phyloP scores from a whole-genome alignment of 78 protist species.

The Corallochytrium limacisporum region DNA sequence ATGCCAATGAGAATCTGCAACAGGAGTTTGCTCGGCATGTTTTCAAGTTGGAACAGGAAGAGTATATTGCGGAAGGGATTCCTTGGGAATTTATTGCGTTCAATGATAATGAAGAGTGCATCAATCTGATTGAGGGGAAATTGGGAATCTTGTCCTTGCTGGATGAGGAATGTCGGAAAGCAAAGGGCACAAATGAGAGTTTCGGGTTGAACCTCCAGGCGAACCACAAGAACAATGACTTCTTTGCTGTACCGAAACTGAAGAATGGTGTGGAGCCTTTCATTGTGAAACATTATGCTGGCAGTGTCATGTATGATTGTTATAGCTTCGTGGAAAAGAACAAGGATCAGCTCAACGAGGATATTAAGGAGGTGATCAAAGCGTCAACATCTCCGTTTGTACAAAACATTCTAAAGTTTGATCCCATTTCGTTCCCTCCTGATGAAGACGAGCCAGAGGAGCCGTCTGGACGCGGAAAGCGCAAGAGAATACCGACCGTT shows the following conservation, averaged over 20 bases:
- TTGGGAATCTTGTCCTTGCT: constrained; percentile 3
- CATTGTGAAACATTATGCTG: constrained; percentile 41
- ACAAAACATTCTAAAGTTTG: no score
- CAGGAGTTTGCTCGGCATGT: constrained; percentile 33
- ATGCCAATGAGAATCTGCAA: constrained; percentile 62
- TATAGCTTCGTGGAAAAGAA: constrained; percentile 48
- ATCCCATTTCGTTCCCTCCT: no score
- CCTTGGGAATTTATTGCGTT: no score
- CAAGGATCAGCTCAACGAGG: constrained; percentile 15
- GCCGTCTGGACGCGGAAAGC: no score
- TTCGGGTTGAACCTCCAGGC: constrained; percentile 4
- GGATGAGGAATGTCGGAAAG: constrained; percentile 4
- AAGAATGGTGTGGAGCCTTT: constrained; percentile 1
- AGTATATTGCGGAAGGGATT: background rate
- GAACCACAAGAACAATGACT: background rate
- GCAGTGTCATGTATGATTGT: constrained; percentile 26
- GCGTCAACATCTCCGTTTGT: no score
- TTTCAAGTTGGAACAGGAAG: constrained; percentile 20
- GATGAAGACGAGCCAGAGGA: no score
- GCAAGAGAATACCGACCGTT: background rate
- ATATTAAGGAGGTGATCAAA: no score
- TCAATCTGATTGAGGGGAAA: background rate
- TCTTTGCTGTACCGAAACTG: background rate
- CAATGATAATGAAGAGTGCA: constrained; percentile 4
- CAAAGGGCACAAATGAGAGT: constrained; percentile 18